Percentiles rank a stretch among this genome's conserved stretches.
Evolutionary conservation across 169 alveolate genomes (phyloP).

Genomic region (Toxoplasma gondii): DNA sequence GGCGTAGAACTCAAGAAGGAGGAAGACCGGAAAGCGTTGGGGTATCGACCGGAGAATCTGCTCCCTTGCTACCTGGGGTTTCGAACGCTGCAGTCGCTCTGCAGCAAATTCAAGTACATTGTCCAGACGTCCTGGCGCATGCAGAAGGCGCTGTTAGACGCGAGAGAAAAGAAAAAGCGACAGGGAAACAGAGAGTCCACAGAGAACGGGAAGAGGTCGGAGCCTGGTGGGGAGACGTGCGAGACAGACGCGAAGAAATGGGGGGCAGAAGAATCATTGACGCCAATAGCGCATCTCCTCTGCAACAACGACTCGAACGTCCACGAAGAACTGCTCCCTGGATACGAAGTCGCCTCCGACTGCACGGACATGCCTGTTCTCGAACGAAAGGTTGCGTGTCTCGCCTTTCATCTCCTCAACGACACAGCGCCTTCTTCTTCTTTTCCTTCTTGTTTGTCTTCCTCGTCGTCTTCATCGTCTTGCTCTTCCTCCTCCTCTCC

Average conservation of each 20-base stretch:
- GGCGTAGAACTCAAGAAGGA: background rate
- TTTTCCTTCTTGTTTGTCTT: background rate
- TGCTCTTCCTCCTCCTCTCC: background rate
- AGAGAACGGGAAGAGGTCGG: background rate
- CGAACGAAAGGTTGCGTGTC: constrained; percentile 44
- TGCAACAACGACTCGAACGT: background rate
- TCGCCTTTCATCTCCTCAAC: constrained; percentile 37
- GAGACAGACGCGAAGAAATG: background rate
- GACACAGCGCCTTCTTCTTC: constrained; percentile 16
- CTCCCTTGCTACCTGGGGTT: constrained; percentile 40
- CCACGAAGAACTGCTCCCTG: background rate
- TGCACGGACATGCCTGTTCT: background rate
- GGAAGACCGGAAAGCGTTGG: background rate
- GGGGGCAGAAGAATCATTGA: background rate
- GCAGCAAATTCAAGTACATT: constrained; percentile 23
- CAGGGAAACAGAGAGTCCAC: background rate
- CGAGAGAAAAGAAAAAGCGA: background rate
- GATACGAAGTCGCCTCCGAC: background rate
- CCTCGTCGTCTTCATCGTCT: background rate
- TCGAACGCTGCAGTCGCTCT: constrained; percentile 20
- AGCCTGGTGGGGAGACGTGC: background rate
- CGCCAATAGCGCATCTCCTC: background rate
- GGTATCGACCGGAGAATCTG: constrained; percentile 7
- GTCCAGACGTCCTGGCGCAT: constrained; percentile 9
- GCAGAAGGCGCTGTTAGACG: background rate